Conservation (phyloP, 2,329 filamentous ascomycete genomes). For the Ophiostoma himal-ulmi region DNA sequence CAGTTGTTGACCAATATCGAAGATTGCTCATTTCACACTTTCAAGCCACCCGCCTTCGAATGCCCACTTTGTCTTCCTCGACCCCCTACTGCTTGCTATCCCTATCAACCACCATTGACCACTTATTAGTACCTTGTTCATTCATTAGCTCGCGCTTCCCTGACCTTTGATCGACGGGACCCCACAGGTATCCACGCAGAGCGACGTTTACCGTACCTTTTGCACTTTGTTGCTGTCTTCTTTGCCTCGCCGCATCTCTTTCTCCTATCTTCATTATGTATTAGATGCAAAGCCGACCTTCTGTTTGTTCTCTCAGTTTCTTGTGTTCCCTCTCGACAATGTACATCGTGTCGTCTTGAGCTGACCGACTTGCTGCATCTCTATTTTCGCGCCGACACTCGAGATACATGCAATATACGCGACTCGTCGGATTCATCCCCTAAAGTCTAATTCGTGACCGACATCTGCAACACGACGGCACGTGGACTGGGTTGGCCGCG, state of each 20-base stretch:
- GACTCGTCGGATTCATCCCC: background rate
- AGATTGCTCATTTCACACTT: background rate
- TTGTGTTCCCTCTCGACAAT: background rate
- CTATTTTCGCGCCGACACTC: background rate
- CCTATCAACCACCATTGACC: too few relatives aligned
- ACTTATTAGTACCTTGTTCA: background rate
- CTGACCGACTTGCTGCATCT: background rate
- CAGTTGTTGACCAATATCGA: background rate
- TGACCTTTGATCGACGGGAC: constrained; percentile 1
- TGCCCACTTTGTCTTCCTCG: background rate
- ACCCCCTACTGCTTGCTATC: background rate
- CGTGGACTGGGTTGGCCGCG: background rate
- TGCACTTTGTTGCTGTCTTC: background rate
- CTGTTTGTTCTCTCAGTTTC: background rate
- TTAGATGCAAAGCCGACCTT: background rate
- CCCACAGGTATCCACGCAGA: background rate
- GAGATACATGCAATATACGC: background rate
- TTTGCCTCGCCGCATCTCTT: background rate
- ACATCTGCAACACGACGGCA: background rate
- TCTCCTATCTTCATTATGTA: constrained; percentile 11
- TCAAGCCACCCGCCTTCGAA: background rate
- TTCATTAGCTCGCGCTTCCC: background rate
- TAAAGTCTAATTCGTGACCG: background rate
- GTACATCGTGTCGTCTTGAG: background rate
- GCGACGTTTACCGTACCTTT: background rate